Conservation (phyloP, 1,139 yeast genomes). For the Hansenula sp. region DNA sequence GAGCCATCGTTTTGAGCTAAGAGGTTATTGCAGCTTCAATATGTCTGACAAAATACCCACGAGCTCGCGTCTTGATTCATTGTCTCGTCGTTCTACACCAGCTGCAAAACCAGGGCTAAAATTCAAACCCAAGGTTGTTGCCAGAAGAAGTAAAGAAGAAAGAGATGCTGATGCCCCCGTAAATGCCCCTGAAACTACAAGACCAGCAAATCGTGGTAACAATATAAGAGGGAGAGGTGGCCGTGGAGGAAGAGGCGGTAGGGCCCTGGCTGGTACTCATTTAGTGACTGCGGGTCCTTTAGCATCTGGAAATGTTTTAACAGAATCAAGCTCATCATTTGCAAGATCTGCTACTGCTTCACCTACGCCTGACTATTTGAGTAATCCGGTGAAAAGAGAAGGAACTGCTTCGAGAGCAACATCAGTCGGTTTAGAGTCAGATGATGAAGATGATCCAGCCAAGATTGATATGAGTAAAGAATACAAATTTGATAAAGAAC, state of each 20-base stretch:
- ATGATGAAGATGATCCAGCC: slow-evolving; percentile 29
- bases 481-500: slow-evolving; percentile 41
- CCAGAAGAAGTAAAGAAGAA: slow-evolving; percentile 78
- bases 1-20: too few species aligned
- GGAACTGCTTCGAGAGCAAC: slow-evolving; percentile 10
- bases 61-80: slow-evolving; percentile 29
- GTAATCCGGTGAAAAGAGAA: slow-evolving; percentile 11
- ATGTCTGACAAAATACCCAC: slow-evolving; percentile 23
- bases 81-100: slow-evolving; percentile 26
- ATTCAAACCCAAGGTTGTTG: slow-evolving; percentile 81
- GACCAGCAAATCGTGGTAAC: slow-evolving; percentile 16
- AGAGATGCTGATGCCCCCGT: slow-evolving; percentile 72
- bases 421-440: slow-evolving; percentile 25
- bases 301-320: slow-evolving; percentile 57
- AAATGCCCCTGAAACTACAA: slow-evolving; percentile 14
- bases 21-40: too few species aligned
- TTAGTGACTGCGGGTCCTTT: slow-evolving; percentile 70
- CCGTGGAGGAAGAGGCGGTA: slow-evolving; percentile 28
- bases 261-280: slow-evolving; percentile 59
- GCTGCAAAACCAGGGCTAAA: slow-evolving; percentile 49
- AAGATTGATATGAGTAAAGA: slow-evolving; percentile 62
- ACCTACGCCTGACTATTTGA: slow-evolving; percentile 23
- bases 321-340: slow-evolving; percentile 27
- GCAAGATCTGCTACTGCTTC: slow-evolving; percentile 18
- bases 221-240: slow-evolving; percentile 30